These are phyloP conservation scores for Apiotrichum gracile DNA, from an alignment of 1,284 basidiomycete genomes.

Conservation along the genomic window DNA sequence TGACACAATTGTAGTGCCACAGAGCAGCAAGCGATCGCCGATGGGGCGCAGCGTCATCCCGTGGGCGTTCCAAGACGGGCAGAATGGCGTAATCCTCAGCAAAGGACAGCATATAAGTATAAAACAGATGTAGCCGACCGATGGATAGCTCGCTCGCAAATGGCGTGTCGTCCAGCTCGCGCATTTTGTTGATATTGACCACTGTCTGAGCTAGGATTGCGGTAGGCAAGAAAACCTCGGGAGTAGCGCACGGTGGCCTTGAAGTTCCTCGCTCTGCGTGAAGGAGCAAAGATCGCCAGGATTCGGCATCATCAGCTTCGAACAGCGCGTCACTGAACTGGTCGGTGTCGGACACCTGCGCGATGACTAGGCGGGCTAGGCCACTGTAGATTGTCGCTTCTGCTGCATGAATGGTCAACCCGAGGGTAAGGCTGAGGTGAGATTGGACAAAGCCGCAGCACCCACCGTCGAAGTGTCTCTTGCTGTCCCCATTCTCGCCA, in stretches of 20 bases:
- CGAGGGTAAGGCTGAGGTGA: constrained; percentile 3
- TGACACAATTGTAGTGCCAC: constrained; percentile 4
- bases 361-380: not conserved
- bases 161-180: not conserved
- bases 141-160: not conserved
- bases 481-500: constrained; percentile 11
- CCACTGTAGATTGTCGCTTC: constrained; percentile 7
- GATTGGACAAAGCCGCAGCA: not conserved
- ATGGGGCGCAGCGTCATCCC: not conserved
- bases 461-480: constrained; percentile 6
- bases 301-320: constrained; percentile 8
- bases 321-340: constrained; percentile 11
- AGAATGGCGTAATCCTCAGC: not conserved
- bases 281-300: constrained; percentile 2
- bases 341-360: not conserved
- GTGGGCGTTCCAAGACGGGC: not conserved
- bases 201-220: constrained; percentile 5
- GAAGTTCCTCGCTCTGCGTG: not conserved
- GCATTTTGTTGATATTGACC: constrained; percentile 2
- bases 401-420: constrained; percentile 10
- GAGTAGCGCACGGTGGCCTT: not conserved
- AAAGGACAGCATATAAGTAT: not conserved
- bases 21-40: not conserved
- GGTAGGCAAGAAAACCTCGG: constrained; percentile 1
- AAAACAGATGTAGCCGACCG: not conserved